Evolutionary conservation across 495 filamentous ascomycete genomes (phyloP).

Genomic region (Lophiotrema nucula): DNA sequence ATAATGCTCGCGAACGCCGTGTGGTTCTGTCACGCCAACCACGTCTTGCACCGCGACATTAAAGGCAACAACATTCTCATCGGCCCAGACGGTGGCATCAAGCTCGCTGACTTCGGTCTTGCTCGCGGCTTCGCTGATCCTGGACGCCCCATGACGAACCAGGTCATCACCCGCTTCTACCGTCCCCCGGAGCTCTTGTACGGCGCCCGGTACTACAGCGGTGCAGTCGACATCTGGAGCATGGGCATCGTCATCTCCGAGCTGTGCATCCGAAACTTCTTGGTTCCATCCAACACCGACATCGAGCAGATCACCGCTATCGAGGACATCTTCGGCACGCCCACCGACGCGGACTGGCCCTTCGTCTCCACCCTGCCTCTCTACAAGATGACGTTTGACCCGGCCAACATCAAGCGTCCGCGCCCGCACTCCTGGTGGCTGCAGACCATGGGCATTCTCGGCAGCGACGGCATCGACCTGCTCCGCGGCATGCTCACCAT

Average conservation of each 20-base stretch:
- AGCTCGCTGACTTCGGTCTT: constrained; percentile 96
- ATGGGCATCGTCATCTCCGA: constrained; percentile 92
- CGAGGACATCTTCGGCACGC: constrained; percentile 80
- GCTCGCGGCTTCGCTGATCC: constrained; percentile 88
- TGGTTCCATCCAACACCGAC: constrained; percentile 76
- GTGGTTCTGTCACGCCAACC: constrained; percentile 96
- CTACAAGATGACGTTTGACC: constrained; percentile 52
- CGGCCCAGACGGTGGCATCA: constrained; percentile 86
- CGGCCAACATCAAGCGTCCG: constrained; percentile 50
- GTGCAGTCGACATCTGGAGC: constrained; percentile 93
- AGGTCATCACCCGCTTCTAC: constrained; percentile 97
- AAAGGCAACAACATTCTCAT: constrained; percentile 98
- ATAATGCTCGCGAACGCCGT: constrained; percentile 90
- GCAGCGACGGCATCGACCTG: constrained; percentile 78
- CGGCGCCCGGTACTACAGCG: constrained; percentile 83
- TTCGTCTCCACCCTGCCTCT: constrained; percentile 79
- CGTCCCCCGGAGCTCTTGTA: constrained; percentile 79
- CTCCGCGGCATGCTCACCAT: constrained; percentile 80
- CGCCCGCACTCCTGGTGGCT: constrained; percentile 46
- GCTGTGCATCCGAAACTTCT: constrained; percentile 76
- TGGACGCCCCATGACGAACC: constrained; percentile 81
- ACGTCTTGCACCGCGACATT: constrained; percentile 94
- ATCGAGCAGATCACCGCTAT: constrained; percentile 77
- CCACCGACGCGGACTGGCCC: constrained; percentile 93
- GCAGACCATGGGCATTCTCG: constrained; percentile 76